phyloP scores from a whole-genome alignment of 768 basidiomycete genomes.

The Xerocomellus intermedius region DNA sequence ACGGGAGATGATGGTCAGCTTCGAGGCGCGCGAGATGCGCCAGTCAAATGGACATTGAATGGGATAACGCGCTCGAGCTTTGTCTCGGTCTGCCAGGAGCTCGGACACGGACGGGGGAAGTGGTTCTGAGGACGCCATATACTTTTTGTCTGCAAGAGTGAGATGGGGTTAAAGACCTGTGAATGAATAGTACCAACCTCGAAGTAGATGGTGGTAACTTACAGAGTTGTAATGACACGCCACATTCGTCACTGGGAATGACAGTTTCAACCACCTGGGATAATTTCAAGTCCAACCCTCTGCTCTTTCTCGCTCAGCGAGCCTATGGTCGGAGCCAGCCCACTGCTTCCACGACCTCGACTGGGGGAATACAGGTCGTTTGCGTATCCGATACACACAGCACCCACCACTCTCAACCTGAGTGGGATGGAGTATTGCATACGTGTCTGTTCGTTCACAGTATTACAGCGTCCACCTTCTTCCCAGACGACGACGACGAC shows the following conservation, averaged over 20 bases:
- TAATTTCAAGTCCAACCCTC: not conserved
- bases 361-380: not conserved
- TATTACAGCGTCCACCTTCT: no score
- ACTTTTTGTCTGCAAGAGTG: not conserved
- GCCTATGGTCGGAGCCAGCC: no score
- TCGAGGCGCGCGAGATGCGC: constrained; percentile 1
- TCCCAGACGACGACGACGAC: not conserved
- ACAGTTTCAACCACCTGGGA: constrained; percentile 9
- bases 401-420: constrained; percentile 2
- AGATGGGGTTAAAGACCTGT: not conserved
- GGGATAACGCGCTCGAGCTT: not conserved
- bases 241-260: not conserved
- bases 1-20: not conserved
- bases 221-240: not conserved
- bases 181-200: not conserved
- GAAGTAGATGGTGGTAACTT: not conserved
- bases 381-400: constrained; percentile 11
- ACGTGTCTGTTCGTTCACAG: no score
- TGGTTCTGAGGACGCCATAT: not conserved
- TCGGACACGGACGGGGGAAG: constrained; percentile 4
- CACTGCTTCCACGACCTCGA: not conserved
- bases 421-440: no score
- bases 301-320: no score
- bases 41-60: constrained; percentile 2
- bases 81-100: not conserved